Conservation (phyloP, 2,329 filamentous ascomycete genomes). For the Penicillium sp. region DNA sequence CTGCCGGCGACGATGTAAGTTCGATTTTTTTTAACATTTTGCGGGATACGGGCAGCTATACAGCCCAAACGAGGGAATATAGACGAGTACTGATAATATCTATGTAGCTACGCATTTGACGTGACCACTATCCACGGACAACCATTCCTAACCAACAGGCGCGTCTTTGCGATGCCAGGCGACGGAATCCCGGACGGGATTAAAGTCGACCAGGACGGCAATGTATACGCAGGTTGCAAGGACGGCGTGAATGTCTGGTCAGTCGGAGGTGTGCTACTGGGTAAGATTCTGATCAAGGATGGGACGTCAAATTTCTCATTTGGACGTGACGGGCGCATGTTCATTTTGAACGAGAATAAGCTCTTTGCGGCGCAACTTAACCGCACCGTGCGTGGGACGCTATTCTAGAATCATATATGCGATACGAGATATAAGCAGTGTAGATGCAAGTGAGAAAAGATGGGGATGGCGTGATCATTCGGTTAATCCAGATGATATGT, state of each 20-base stretch:
- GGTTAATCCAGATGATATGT: neutral
- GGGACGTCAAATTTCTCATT: slow-evolving; percentile 59
- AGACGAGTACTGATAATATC: neutral
- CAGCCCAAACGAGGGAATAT: too few relatives aligned
- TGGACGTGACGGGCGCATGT: slow-evolving; percentile 43
- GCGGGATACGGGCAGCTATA: neutral
- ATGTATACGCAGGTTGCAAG: slow-evolving; percentile 62
- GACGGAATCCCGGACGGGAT: slow-evolving; percentile 55
- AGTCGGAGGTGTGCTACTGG: slow-evolving; percentile 56
- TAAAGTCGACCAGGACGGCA: slow-evolving; percentile 60
- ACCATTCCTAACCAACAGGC: slow-evolving; percentile 56
- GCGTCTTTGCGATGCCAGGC: slow-evolving; percentile 59
- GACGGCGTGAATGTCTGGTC: slow-evolving; percentile 64
- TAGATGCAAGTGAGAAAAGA: neutral
- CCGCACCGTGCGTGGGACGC: slow-evolving; percentile 26
- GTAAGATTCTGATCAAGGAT: slow-evolving; percentile 62
- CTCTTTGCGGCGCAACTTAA: slow-evolving; percentile 53
- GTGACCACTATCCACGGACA: slow-evolving; percentile 45
- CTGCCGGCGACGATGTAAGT: slow-evolving; percentile 40
- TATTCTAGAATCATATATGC: slow-evolving; percentile 14
- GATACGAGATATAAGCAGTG: slow-evolving; percentile 1
- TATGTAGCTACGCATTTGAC: slow-evolving; percentile 56
- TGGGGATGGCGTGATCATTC: neutral
- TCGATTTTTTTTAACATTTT: neutral
- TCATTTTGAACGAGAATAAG: slow-evolving; percentile 56